Base-by-base conservation (phyloP, 129 eudicot species). In the Flaveria robusta region DNA sequence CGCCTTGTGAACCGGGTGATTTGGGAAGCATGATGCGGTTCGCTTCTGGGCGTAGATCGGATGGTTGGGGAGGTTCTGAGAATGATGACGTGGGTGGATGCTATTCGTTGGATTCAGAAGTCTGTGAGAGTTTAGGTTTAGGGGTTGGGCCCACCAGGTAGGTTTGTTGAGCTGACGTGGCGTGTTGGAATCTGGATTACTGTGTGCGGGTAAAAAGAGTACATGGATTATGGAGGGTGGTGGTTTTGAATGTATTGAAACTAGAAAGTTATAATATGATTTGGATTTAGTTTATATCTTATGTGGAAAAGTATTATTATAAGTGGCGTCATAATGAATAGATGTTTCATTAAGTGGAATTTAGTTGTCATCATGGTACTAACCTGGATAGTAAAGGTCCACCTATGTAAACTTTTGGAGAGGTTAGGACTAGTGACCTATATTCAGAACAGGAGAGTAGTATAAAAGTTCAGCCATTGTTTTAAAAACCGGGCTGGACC, bases 1-100 rank as follows among this genome's bases (percentile, higher is more conserved):
- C 80, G 71, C 84, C 31, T 15, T 29, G 58, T 67, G 89, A 73
- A 43, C 85, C 96, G 54, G 78, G 83, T 2, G 81, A 82, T 77
- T 78, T 92, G 79, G 93, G 93, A 69, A 90, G 85, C 8, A 51
- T 87, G 83, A 83, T 64, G 15, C 85, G 93, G 88, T 92, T 89
- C 47, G 80, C 83, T 4, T 92, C 97, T 3, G 91, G 96, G 9
- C 78, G 96, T 18, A 75, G 93, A 31, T 78, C 91, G 46, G 84
- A 72, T 43, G 74, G 78, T 2, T 82, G 88, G 85, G 78, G 69
- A 6, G 81, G 79, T 10, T 83, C 77, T 18, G 90, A 82, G 52
- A 26, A 65, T 19, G 86, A 81, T 22, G 72, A 75, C 22, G 87
- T 72, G 71, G 82, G 65, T 6, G 26, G 74, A 34, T 13, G 68